These are phyloP conservation scores for Ogataea siamensis DNA, from an alignment of 805 yeast species.

Conservation along the genomic window DNA sequence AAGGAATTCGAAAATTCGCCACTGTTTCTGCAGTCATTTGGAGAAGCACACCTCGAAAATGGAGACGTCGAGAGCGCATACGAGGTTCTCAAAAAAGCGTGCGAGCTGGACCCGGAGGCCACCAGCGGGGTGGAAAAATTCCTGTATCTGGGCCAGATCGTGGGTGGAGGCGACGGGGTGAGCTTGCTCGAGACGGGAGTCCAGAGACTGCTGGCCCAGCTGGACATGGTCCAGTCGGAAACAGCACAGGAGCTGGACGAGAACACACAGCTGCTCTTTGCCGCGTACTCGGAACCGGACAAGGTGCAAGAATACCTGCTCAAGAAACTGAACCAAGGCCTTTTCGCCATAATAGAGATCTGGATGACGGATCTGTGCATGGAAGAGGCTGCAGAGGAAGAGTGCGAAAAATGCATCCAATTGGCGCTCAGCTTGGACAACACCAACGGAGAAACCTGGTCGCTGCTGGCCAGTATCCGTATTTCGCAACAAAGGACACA, in stretches of 20 bases:
- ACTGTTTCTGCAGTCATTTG: slow-evolving; percentile 52
- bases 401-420: slow-evolving; percentile 70
- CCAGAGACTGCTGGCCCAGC: slow-evolving; percentile 43
- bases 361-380: slow-evolving; percentile 98
- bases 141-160: slow-evolving; percentile 85
- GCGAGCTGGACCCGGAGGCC: slow-evolving; percentile 70
- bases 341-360: slow-evolving; percentile 83
- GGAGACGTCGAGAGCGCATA: slow-evolving; percentile 81
- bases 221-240: slow-evolving; percentile 29
- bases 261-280: slow-evolving; percentile 25
- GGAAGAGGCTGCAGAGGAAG: slow-evolving; percentile 82
- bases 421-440: slow-evolving; percentile 59
- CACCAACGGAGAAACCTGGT: slow-evolving; percentile 76
- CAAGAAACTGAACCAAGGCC: slow-evolving; percentile 69
- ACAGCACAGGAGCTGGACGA: slow-evolving; percentile 17
- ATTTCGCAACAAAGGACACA: slow-evolving; percentile 76
- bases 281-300: slow-evolving; percentile 29
- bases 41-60: slow-evolving; percentile 76
- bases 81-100: slow-evolving; percentile 54
- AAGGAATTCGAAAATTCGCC: slow-evolving; percentile 42
- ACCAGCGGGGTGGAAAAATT: slow-evolving; percentile 73
- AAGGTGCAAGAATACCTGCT: slow-evolving; percentile 39
- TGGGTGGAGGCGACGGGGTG: slow-evolving; percentile 79
- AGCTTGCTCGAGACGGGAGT: slow-evolving; percentile 62
- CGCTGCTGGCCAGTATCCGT: slow-evolving; percentile 79